phyloP scores from a whole-genome alignment of 1,284 basidiomycete genomes.

The Leccinum glutinopallens region DNA sequence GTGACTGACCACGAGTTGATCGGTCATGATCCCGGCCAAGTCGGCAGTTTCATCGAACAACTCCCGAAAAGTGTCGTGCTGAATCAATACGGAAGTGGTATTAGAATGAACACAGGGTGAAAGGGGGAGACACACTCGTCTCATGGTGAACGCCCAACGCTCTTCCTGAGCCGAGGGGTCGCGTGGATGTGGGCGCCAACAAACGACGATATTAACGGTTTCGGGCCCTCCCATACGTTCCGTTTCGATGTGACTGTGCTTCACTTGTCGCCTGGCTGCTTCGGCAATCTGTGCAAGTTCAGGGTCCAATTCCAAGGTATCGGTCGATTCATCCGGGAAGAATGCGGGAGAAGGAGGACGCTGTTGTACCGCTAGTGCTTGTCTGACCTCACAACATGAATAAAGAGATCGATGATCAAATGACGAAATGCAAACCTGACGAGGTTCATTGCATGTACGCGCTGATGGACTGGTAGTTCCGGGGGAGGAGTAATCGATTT shows the following conservation, averaged over 20 bases:
- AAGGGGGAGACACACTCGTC: constrained; percentile 47
- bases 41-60: constrained; percentile 67
- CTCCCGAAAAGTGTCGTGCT: constrained; percentile 64
- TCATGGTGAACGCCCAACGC: constrained; percentile 55
- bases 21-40: constrained; percentile 48
- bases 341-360: constrained; percentile 48
- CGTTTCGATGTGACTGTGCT: constrained; percentile 20
- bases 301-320: constrained; percentile 55
- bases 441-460: constrained; percentile 54
- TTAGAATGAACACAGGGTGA: not conserved
- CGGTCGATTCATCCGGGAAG: constrained; percentile 48
- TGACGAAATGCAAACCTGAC: constrained; percentile 49
- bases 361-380: constrained; percentile 43
- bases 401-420: not conserved
- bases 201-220: constrained; percentile 53
- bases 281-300: constrained; percentile 60
- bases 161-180: constrained; percentile 42
- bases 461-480: constrained; percentile 49
- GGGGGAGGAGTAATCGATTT: constrained; percentile 76
- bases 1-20: constrained; percentile 59
- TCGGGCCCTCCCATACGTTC: constrained; percentile 41
- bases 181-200: constrained; percentile 65
- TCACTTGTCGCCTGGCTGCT: constrained; percentile 35
- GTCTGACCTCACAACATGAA: constrained; percentile 40
- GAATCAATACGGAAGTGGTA: constrained; percentile 4